Conservation (phyloP, 176 grass and related monocot species). For the Ananas comosus region DNA sequence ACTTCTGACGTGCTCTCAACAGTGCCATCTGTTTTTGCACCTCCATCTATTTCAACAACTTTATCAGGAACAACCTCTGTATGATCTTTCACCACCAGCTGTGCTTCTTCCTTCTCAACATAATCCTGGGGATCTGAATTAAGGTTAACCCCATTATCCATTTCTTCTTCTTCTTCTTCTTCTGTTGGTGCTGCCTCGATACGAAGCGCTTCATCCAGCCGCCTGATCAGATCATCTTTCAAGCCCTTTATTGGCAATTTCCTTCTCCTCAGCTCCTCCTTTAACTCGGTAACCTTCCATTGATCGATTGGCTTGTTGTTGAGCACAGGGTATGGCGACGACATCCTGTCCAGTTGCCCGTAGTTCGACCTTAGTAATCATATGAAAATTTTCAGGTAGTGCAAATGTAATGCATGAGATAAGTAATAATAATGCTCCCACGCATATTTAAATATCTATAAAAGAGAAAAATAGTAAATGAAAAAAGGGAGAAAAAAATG, state of each 20-base stretch:
- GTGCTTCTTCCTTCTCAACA: slow-evolving; percentile 10
- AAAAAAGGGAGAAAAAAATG: too few relatives aligned
- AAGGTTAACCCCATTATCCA: slow-evolving; percentile 5
- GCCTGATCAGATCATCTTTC: slow-evolving; percentile 72
- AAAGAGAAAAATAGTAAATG: too few relatives aligned
- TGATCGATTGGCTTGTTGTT: slow-evolving; percentile 68
- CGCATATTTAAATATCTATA: too few relatives aligned
- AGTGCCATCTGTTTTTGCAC: slow-evolving; percentile 19
- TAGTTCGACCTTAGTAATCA: not conserved
- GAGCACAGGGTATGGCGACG: slow-evolving; percentile 43
- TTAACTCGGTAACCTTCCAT: slow-evolving; percentile 71
- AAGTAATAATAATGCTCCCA: too few relatives aligned
- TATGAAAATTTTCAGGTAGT: too few relatives aligned
- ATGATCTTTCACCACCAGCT: slow-evolving; percentile 9
- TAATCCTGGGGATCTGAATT: slow-evolving; percentile 13
- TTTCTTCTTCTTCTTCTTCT: slow-evolving; percentile 14
- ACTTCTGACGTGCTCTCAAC: slow-evolving; percentile 9
- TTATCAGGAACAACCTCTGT: slow-evolving; percentile 13
- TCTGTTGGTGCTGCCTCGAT: slow-evolving; percentile 12
- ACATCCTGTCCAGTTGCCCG: slow-evolving; percentile 3
- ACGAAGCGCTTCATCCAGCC: slow-evolving; percentile 46
- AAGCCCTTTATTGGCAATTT: slow-evolving; percentile 46
- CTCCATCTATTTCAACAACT: not conserved
- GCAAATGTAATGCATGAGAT: too few relatives aligned
- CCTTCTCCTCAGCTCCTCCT: slow-evolving; percentile 65